phyloP scores from a whole-genome alignment of 208 protist species.

The Acanthamoeba sp. region DNA sequence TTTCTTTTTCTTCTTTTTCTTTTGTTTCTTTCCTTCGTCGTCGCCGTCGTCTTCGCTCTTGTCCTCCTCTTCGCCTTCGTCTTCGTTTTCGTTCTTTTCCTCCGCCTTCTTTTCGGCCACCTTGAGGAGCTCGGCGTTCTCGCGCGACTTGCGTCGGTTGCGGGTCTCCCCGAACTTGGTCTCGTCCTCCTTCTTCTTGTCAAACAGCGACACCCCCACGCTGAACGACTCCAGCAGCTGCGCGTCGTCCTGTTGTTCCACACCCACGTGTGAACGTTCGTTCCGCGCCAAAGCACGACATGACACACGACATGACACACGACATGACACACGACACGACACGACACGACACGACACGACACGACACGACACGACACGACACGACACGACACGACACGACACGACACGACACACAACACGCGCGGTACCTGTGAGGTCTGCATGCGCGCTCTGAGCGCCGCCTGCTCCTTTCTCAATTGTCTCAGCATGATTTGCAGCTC shows the following conservation, averaged over 20 bases:
- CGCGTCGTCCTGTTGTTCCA: constrained; percentile 17
- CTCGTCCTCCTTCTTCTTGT: constrained; percentile 65
- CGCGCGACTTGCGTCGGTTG: neutral
- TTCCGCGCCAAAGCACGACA: neutral
- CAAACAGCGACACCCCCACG: constrained; percentile 40
- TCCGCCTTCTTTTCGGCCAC: neutral
- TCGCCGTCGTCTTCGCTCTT: neutral
- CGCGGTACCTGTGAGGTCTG: neutral
- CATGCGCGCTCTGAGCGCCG: neutral
- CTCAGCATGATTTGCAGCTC: constrained; percentile 28
- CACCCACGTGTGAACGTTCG: too few species aligned
- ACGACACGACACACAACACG: neutral
- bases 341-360: too few species aligned
- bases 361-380: too few species aligned
- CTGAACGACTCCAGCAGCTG: constrained; percentile 67
- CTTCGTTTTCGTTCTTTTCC: neutral
- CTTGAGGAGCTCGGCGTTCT: constrained; percentile 20
- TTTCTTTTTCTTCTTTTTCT: neutral
- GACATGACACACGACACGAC: too few species aligned
- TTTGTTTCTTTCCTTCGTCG: neutral
- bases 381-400: neutral
- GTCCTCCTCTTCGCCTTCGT: neutral
- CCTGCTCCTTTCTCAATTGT: constrained; percentile 19
- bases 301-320: too few species aligned
- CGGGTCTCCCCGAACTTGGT: neutral